These are phyloP conservation scores for Tylopilus subfusipes DNA, from an alignment of 768 basidiomycete genomes.

Conservation along the genomic window DNA sequence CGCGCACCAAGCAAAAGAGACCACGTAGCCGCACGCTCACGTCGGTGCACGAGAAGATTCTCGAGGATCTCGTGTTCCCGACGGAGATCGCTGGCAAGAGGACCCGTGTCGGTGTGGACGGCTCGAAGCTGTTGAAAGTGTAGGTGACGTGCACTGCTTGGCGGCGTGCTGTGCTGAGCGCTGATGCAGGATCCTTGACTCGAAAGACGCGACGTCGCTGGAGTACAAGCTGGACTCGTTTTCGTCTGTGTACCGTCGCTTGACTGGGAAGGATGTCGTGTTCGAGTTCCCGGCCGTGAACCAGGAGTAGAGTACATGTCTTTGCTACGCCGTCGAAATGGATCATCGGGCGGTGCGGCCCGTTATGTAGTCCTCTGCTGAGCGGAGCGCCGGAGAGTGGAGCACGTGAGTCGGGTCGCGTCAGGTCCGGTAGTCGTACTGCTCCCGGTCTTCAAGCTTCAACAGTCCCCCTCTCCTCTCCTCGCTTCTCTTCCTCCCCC, in stretches of 20 bases:
- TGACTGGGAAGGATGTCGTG: slow-evolving; percentile 96
- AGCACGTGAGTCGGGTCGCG: slow-evolving; percentile 36
- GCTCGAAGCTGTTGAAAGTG: slow-evolving; percentile 97
- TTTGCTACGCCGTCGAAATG: slow-evolving; percentile 27
- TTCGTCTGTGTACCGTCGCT: slow-evolving; percentile 90
- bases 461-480: slow-evolving; percentile 10
- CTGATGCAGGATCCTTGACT: slow-evolving; percentile 79
- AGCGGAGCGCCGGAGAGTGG: slow-evolving; percentile 12
- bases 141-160: slow-evolving; percentile 45
- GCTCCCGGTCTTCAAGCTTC: slow-evolving; percentile 29
- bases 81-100: slow-evolving; percentile 99
- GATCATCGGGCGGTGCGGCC: slow-evolving; percentile 34
- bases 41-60: slow-evolving; percentile 94
- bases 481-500: slow-evolving; percentile 37
- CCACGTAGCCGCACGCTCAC: slow-evolving; percentile 97
- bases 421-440: slow-evolving; percentile 15
- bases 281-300: slow-evolving; percentile 85
- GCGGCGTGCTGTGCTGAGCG: slow-evolving; percentile 15
- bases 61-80: slow-evolving; percentile 98
- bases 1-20: slow-evolving; percentile 92
- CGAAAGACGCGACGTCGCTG: slow-evolving; percentile 95
- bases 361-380: slow-evolving; percentile 27
- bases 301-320: slow-evolving; percentile 50
- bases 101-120: slow-evolving; percentile 90
- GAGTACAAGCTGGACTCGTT: slow-evolving; percentile 99